Evolutionary conservation across 2,329 filamentous ascomycete species (phyloP), one percentile per base, ranked within the genome.

Genomic region (Trichoderma citrinoviride): DNA sequence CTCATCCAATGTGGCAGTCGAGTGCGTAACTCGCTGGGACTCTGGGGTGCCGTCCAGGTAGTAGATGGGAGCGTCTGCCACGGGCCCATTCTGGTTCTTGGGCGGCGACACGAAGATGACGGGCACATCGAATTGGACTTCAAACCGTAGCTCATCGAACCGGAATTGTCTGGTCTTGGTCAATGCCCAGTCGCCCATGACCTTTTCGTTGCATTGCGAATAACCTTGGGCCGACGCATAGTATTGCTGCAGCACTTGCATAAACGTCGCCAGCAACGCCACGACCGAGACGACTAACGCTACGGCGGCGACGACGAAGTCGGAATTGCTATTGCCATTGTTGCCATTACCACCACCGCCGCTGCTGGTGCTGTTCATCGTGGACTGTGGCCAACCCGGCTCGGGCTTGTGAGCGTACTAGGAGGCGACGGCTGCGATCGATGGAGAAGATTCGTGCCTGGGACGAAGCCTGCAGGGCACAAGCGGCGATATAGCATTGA

Each of bases 171-270:
- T 76, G 2, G 73, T 74, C 65, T 79, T 81, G 19, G 72, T 77
- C 1, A 69, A 66, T 21, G 78, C 75, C 82, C 82, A 84, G 17
- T 73, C 72, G 0, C 82, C 81, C 73, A 83, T 82, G 60, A 82
- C 80, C 53, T 79, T 78, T 58, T 79, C 73, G 66, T 78, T 79
- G 69, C 81, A 83, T 61, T 79, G 79, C 5, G 79, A 74, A 67
- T 82, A 83, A 37, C 82, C 82, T n/a, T 77, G 76, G 0, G 82
- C 81, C 10, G 82, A 83, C 0, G 81, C 77, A 23, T 78, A 78
- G 72, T 83, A 83, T 66, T 84, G 82, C 67, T 83, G 82, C 33
- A 81, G 70, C 10, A 83, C 80, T 68, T 84, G 82, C 67, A 82
- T 74, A 12, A 78, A 70, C 0, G 81, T 80, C 0, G 80, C 80